Percentiles rank a stretch among this genome's conserved stretches.
These are phyloP conservation scores for Astrothelium subdiscretum DNA, from an alignment of 495 filamentous ascomycete species.

Conservation along the genomic window DNA sequence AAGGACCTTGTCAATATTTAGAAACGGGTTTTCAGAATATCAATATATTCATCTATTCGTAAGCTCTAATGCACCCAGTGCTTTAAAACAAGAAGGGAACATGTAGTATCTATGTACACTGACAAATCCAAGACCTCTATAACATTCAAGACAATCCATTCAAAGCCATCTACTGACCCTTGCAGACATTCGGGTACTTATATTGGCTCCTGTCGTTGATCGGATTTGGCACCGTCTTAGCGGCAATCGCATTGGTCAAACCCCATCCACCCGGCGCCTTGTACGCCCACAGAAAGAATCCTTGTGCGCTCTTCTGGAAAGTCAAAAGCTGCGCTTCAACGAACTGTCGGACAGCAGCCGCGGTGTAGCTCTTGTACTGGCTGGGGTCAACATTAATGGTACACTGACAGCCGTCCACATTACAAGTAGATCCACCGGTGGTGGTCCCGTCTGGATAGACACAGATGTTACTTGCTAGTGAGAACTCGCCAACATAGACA, in stretches of 20 bases:
- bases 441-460: conserved; percentile 24
- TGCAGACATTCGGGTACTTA: conserved; percentile 26
- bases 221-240: conserved; percentile 24
- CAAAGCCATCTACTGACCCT: background rate
- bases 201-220: conserved; percentile 17
- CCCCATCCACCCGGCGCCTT: conserved; percentile 31
- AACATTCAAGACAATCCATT: too few relatives aligned
- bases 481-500: conserved; percentile 33
- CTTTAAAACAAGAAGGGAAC: background rate
- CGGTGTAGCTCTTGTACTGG: conserved; percentile 27
- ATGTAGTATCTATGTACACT: too few relatives aligned
- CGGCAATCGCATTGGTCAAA: conserved; percentile 26
- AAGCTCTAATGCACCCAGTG: too few relatives aligned
- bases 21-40: too few relatives aligned
- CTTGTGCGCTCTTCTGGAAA: conserved; percentile 24
- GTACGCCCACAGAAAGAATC: conserved; percentile 34
- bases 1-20: too few relatives aligned
- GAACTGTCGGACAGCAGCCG: conserved; percentile 26
- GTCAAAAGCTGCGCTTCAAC: conserved; percentile 34
- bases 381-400: conserved; percentile 14
- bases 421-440: conserved; percentile 17
- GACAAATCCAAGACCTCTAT: too few relatives aligned
- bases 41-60: too few relatives aligned
- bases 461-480: conserved; percentile 27
- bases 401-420: conserved; percentile 23